A percentile compares a stretch with the other conserved stretches of the same genome.
phyloP scores from a whole-genome alignment of 805 yeast species.

The Wickerhamomyces hampshirensis region DNA sequence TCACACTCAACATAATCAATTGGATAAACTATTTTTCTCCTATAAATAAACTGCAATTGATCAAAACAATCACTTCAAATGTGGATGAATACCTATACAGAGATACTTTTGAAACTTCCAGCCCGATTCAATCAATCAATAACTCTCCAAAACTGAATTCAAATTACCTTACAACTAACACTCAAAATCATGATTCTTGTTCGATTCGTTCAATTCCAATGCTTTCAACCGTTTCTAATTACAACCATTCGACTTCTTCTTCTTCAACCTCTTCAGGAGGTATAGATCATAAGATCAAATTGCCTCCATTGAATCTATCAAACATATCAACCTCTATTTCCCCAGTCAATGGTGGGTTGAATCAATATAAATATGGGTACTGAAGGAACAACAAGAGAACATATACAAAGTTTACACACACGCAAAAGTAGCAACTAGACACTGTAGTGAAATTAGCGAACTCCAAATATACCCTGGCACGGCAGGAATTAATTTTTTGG shows the following conservation, averaged over 20 bases:
- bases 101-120: not conserved
- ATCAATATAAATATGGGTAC: not conserved
- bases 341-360: not conserved
- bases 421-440: no score
- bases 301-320: not conserved
- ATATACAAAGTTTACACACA: no score
- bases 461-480: no score
- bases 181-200: not conserved
- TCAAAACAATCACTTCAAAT: not conserved
- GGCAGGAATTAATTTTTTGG: no score
- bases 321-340: not conserved
- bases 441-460: no score
- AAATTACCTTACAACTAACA: not conserved
- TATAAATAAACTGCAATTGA: not conserved
- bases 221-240: not conserved
- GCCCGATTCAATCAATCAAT: not conserved
- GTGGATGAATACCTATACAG: not conserved
- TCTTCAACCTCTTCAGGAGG: not conserved
- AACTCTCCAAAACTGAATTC: not conserved
- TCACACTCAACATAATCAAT: slow-evolving; percentile 4
- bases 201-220: not conserved
- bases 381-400: no score
- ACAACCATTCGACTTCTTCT: not conserved
- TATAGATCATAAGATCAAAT: not conserved
- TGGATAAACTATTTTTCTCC: slow-evolving; percentile 4